A percentile compares a stretch with the other conserved stretches of the same genome.
phyloP scores from a whole-genome alignment of 306 rosid species.

The Vigna mungo region DNA sequence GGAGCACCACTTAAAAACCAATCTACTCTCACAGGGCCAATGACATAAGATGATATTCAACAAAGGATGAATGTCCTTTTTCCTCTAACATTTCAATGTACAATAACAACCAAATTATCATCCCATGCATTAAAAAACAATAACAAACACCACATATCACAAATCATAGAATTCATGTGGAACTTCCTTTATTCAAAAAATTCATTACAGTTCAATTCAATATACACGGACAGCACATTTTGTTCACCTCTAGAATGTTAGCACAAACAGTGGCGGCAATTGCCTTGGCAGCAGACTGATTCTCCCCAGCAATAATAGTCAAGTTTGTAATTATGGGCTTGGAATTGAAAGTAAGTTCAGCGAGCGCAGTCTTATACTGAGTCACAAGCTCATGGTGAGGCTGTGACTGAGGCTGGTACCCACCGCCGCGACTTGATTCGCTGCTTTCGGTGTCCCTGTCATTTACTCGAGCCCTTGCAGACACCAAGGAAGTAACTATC shows the following conservation, averaged over 20 bases:
- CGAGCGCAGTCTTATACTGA: constrained; percentile 88
- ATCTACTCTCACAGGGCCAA: constrained; percentile 19
- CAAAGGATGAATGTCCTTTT: background rate
- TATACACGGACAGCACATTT: constrained; percentile 47
- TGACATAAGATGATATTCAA: background rate
- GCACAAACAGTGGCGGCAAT: constrained; percentile 71
- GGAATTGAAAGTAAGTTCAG: constrained; percentile 96
- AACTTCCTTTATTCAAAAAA: constrained; percentile 28
- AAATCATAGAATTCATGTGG: background rate
- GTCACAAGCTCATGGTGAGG: constrained; percentile 86
- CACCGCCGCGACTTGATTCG: constrained; percentile 63
- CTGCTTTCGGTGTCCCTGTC: constrained; percentile 66
- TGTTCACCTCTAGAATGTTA: constrained; percentile 95
- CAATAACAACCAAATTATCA: constrained; percentile 18
- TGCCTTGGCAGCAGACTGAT: constrained; percentile 73
- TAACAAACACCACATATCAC: background rate
- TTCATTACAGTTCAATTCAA: constrained; percentile 53
- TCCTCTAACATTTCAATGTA: background rate
- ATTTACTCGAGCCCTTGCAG: constrained; percentile 58
- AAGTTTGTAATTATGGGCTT: constrained; percentile 93
- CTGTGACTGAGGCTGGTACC: constrained; percentile 81
- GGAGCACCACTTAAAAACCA: constrained; percentile 21
- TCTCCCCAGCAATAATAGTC: constrained; percentile 98
- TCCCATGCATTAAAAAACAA: constrained; percentile 29
- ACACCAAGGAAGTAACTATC: constrained; percentile 43